Evolutionary conservation across 2,329 filamentous ascomycete species (phyloP).

Genomic region (Xylaria hypoxylon): DNA sequence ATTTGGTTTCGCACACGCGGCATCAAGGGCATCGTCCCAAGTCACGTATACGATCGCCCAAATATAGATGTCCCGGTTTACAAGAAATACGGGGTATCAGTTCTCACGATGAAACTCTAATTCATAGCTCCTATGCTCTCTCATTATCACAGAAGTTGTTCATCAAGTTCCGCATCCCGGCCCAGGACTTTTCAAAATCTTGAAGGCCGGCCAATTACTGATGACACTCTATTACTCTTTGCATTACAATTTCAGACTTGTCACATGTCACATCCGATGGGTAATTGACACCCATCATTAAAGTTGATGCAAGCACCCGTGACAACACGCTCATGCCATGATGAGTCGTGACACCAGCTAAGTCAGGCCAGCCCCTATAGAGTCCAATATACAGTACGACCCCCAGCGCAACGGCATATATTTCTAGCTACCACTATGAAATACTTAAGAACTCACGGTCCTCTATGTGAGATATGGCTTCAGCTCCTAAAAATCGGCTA

Average conservation of each 20-base stretch:
- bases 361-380: conserved; percentile 5
- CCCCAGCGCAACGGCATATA: conserved; percentile 6
- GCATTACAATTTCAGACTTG: not conserved
- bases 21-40: conserved; percentile 13
- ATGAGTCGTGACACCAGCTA: conserved; percentile 13
- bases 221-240: not conserved
- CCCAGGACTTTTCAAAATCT: not conserved
- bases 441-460: not conserved
- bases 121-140: not conserved
- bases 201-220: not conserved
- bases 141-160: conserved; percentile 7
- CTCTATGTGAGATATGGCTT: conserved; percentile 1
- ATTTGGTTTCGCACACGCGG: conserved; percentile 32
- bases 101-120: conserved; percentile 10
- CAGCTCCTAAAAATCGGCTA: conserved; percentile 3
- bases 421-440: conserved; percentile 4
- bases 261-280: conserved; percentile 17
- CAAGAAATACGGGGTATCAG: conserved; percentile 6
- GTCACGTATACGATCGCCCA: conserved; percentile 13
- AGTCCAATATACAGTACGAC: conserved; percentile 19
- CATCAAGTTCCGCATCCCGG: not conserved
- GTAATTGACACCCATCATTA: conserved; percentile 17
- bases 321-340: conserved; percentile 26
- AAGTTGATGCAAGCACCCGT: conserved; percentile 32
- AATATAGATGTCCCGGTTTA: conserved; percentile 14